Conservation (phyloP, 2,329 filamentous ascomycete species). For the Trichoderma sp. region DNA sequence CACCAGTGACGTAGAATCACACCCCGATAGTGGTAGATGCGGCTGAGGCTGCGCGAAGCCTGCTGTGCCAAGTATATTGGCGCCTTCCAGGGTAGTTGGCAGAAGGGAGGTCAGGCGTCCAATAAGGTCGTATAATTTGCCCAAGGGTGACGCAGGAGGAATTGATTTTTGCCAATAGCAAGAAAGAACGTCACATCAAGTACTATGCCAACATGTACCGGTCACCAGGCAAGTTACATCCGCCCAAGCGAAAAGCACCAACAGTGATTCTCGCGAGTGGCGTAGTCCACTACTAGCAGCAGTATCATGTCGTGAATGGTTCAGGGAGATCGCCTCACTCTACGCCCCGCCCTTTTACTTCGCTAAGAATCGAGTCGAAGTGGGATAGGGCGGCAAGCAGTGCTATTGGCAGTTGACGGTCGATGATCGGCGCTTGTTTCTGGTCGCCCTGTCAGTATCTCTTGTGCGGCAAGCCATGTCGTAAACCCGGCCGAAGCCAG, state of each 20-base stretch:
- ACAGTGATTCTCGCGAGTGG: background rate
- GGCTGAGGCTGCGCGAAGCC: slow-evolving; percentile 8
- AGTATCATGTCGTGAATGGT: background rate
- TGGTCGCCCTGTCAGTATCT: background rate
- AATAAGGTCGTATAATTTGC: slow-evolving; percentile 8
- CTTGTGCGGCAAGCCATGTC: background rate
- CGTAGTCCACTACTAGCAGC: background rate
- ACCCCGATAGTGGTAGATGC: background rate
- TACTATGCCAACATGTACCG: background rate
- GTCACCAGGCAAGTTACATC: background rate
- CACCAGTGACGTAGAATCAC: background rate
- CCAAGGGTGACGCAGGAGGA: slow-evolving; percentile 12
- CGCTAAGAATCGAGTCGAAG: background rate
- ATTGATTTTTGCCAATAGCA: background rate
- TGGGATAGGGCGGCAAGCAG: background rate
- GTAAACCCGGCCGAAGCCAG: background rate
- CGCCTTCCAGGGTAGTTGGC: background rate
- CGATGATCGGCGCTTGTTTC: slow-evolving; percentile 1
- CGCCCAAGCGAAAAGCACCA: background rate
- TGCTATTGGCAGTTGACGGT: background rate
- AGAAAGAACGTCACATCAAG: background rate
- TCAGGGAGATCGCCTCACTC: background rate
- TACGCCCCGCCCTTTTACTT: background rate
- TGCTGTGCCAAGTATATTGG: slow-evolving; percentile 15
- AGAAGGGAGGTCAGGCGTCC: background rate